Evolutionary conservation across 805 yeast species (phyloP).

Genomic region (Candida taoyuanica): DNA sequence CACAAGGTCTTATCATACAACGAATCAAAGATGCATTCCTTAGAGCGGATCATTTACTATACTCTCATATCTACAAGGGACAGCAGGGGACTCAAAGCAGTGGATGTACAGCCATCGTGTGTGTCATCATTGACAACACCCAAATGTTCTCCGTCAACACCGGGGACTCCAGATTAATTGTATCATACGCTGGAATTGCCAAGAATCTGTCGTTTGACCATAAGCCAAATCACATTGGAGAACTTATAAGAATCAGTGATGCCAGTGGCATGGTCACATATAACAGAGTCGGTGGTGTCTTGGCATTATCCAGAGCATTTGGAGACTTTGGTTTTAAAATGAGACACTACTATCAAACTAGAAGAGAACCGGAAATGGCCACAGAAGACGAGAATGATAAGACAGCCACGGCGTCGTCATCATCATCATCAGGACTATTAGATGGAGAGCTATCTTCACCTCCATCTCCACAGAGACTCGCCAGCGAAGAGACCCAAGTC

Average conservation of each 20-base stretch:
- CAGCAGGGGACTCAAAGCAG: conserved; percentile 21
- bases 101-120: conserved; percentile 51
- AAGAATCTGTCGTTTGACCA: conserved; percentile 73
- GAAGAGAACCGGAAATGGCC: conserved; percentile 29
- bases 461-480: conserved; percentile 5
- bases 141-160: conserved; percentile 59
- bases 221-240: conserved; percentile 95
- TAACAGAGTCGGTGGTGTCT: conserved; percentile 92
- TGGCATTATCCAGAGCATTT: conserved; percentile 90
- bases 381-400: conserved; percentile 5
- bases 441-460: neutral
- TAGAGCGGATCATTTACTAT: conserved; percentile 41
- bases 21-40: conserved; percentile 41
- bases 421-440: conserved; percentile 38
- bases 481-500: conserved; percentile 57
- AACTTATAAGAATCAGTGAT: conserved; percentile 80
- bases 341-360: conserved; percentile 28
- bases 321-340: conserved; percentile 61
- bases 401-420: conserved; percentile 7
- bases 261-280: conserved; percentile 93
- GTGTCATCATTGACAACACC: conserved; percentile 38
- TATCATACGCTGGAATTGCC: conserved; percentile 45
- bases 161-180: conserved; percentile 71
- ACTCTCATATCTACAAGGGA: conserved; percentile 26
- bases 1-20: conserved; percentile 33